phyloP scores from a whole-genome alignment of 108 stramenopile genomes.

The Chaetoceros tenuissimus region DNA sequence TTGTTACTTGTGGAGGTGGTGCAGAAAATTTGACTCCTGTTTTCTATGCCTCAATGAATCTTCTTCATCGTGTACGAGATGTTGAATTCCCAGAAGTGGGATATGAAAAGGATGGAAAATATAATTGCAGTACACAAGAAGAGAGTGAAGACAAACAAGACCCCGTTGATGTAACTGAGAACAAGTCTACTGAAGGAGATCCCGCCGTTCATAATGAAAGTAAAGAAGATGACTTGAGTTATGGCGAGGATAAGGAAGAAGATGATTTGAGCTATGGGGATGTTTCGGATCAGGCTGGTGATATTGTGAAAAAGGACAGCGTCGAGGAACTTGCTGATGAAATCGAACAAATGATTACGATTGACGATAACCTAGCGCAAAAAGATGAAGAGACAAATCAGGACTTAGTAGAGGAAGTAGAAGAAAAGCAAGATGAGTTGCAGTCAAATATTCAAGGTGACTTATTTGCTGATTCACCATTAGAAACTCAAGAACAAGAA shows the following conservation, averaged over 20 bases:
- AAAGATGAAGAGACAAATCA: constrained; percentile 4
- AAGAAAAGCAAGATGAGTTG: constrained; percentile 3
- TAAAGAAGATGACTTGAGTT: constrained; percentile 1
- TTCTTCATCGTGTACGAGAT: constrained; percentile 58
- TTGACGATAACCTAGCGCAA: not conserved
- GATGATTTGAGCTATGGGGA: not conserved
- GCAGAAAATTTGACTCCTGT: constrained; percentile 69
- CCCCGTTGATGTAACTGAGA: not conserved
- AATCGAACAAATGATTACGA: not conserved
- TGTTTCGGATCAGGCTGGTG: constrained; percentile 6
- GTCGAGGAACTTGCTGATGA: not conserved
- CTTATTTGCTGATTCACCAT: not conserved
- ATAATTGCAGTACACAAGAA: not conserved
- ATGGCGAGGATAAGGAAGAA: constrained; percentile 5
- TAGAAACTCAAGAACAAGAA: not conserved
- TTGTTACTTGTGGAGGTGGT: constrained; percentile 55
- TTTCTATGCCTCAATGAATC: constrained; percentile 67
- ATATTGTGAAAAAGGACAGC: constrained; percentile 11
- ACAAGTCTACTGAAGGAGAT: constrained; percentile 3
- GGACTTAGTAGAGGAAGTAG: constrained; percentile 8
- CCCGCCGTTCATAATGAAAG: not conserved
- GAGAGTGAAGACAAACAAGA: not conserved
- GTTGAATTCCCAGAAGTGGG: constrained; percentile 25
- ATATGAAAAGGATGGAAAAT: constrained; percentile 3
- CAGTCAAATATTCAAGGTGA: not conserved